A percentile compares a stretch with the other conserved stretches of the same genome.
Evolutionary conservation across 192 early-diverging fungal species (phyloP).

Genomic region (Umbelopsis vinacea): DNA sequence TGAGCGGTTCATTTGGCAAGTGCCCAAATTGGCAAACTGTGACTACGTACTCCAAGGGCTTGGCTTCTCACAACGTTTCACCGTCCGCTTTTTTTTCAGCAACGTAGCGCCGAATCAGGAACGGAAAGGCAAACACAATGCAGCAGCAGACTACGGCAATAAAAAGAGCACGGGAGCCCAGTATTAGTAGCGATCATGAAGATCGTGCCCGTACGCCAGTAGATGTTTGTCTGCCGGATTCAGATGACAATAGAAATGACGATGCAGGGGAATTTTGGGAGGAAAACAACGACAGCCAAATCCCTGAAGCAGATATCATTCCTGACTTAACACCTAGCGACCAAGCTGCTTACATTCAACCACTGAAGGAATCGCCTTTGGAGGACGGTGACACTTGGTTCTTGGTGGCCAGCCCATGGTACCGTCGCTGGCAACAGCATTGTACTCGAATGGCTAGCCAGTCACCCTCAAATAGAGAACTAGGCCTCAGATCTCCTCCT

Average conservation of each 20-base stretch:
- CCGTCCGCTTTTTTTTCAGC: neutral
- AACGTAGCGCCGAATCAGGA: conserved; percentile 4
- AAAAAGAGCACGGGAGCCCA: conserved; percentile 23
- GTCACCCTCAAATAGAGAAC: neutral
- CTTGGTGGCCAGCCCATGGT: conserved; percentile 52
- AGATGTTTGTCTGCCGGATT: neutral
- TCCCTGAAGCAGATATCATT: neutral
- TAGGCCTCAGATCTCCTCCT: conserved; percentile 33
- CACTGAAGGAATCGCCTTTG: conserved; percentile 26
- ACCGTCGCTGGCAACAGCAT: conserved; percentile 48
- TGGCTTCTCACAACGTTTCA: neutral
- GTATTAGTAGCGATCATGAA: conserved; percentile 23
- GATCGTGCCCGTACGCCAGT: conserved; percentile 7
- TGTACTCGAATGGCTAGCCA: conserved; percentile 33
- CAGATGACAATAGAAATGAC: conserved; percentile 1
- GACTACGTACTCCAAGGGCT: neutral
- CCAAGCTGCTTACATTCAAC: conserved; percentile 21
- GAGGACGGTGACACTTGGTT: conserved; percentile 51
- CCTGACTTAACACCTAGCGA: conserved; percentile 22
- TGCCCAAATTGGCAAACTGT: too few relatives aligned
- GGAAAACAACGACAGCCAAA: neutral
- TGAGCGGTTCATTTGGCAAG: too few relatives aligned
- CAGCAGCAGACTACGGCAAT: conserved; percentile 21
- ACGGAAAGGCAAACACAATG: conserved; percentile 4
- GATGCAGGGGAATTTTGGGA: neutral